A percentile compares a stretch with the other conserved stretches of the same genome.
These are phyloP conservation scores for Cladosporium sp. DNA, from an alignment of 2,329 filamentous ascomycete genomes.

Conservation along the genomic window DNA sequence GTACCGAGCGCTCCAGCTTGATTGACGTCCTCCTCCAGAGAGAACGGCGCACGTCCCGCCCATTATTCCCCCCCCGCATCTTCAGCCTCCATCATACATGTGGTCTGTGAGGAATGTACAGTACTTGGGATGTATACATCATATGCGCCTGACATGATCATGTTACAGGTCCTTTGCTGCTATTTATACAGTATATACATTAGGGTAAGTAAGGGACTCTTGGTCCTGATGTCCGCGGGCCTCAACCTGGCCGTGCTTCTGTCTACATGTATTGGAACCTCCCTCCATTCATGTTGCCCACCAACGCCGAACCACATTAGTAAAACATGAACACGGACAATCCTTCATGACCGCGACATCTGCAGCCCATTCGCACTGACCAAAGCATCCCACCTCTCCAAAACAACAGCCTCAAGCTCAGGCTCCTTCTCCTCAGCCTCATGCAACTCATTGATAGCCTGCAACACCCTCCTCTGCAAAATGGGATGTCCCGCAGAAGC, in stretches of 20 bases:
- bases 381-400: conserved; percentile 17
- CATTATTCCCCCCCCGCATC: background rate
- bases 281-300: background rate
- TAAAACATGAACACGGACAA: background rate
- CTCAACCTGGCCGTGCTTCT: background rate
- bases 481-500: conserved; percentile 17
- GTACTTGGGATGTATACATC: background rate
- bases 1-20: background rate
- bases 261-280: background rate
- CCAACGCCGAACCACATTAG: background rate
- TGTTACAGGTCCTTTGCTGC: background rate
- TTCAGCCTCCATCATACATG: background rate
- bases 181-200: background rate
- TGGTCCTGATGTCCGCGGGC: background rate
- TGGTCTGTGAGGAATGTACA: background rate
- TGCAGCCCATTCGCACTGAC: background rate
- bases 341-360: background rate
- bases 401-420: background rate
- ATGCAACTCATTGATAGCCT: conserved; percentile 10
- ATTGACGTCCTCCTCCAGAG: conserved; percentile 9
- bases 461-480: conserved; percentile 15
- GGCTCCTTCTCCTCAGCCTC: conserved; percentile 9
- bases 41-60: conserved; percentile 1
- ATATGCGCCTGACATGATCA: background rate
- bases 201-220: background rate